These are phyloP conservation scores for Cryptococcus sp. DNA, from an alignment of 1,284 basidiomycete genomes.

Conservation along the genomic window DNA sequence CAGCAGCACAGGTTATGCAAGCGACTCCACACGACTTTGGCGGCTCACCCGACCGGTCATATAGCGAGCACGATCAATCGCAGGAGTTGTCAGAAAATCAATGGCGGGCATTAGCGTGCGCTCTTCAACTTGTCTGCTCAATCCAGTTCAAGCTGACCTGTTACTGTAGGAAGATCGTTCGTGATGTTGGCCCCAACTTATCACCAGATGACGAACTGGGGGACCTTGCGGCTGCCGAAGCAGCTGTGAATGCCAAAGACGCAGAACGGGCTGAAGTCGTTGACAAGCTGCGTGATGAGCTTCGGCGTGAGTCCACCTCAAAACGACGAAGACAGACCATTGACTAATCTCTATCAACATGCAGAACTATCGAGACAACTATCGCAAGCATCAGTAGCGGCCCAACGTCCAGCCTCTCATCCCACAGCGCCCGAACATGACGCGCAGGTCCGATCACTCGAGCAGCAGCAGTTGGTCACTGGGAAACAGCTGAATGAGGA, in stretches of 20 bases:
- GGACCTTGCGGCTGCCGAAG: constrained; percentile 38
- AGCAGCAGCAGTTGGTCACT: constrained; percentile 39
- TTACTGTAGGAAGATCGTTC: constrained; percentile 27
- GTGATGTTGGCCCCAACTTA: constrained; percentile 31
- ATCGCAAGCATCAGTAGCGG: constrained; percentile 33
- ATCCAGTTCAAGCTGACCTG: not conserved
- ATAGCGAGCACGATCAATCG: constrained; percentile 18
- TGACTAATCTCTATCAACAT: not conserved
- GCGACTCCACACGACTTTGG: constrained; percentile 1
- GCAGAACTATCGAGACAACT: constrained; percentile 32
- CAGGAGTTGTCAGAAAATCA: constrained; percentile 24
- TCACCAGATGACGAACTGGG: constrained; percentile 38
- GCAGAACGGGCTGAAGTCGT: constrained; percentile 27
- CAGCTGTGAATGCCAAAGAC: constrained; percentile 38
- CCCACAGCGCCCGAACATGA: constrained; percentile 41
- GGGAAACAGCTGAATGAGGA: constrained; percentile 47
- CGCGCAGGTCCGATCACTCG: constrained; percentile 34
- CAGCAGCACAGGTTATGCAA: constrained; percentile 6
- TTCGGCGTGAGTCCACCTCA: constrained; percentile 30
- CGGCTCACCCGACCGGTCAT: constrained; percentile 16
- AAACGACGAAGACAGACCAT: too few relatives aligned
- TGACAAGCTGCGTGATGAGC: constrained; percentile 29
- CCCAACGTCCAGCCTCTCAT: constrained; percentile 40
- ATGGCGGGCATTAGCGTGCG: constrained; percentile 33
- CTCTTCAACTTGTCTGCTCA: not conserved